Conservation (phyloP, 352 stramenopile genomes). For the Thalassiosira oceanica region DNA sequence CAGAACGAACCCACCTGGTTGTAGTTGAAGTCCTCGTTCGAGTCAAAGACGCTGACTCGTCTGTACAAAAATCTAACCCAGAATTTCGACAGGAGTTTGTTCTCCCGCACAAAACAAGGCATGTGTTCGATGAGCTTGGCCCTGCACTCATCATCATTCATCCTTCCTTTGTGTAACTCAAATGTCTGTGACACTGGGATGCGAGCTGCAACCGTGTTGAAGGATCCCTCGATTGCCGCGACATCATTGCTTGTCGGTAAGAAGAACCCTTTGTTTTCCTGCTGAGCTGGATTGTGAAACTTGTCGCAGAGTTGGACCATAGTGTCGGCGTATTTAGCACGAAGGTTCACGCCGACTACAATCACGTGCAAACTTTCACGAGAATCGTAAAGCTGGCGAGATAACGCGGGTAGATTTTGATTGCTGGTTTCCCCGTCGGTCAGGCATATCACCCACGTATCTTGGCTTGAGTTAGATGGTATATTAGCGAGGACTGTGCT, state of each 20-base stretch:
- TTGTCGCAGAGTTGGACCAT: slow-evolving; percentile 47
- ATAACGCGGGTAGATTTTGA: neutral
- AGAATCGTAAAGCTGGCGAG: slow-evolving; percentile 16
- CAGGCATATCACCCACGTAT: slow-evolving; percentile 51
- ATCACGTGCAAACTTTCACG: slow-evolving; percentile 40
- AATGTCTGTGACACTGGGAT: slow-evolving; percentile 58
- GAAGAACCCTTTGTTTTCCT: slow-evolving; percentile 41
- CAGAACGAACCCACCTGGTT: too few species aligned
- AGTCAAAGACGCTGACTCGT: slow-evolving; percentile 51
- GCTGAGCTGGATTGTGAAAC: slow-evolving; percentile 16
- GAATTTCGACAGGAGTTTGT: slow-evolving; percentile 42
- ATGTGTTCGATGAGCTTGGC: slow-evolving; percentile 38
- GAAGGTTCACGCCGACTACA: slow-evolving; percentile 47
- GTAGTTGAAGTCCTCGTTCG: slow-evolving; percentile 54
- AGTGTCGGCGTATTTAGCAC: slow-evolving; percentile 5
- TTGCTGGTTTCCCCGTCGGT: slow-evolving; percentile 53
- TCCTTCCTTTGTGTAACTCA: slow-evolving; percentile 50
- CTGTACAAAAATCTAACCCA: slow-evolving; percentile 54
- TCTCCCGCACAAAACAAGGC: slow-evolving; percentile 24
- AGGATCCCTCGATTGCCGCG: slow-evolving; percentile 32
- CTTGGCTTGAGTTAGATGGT: neutral
- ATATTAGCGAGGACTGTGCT: slow-evolving; percentile 16
- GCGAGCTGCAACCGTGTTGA: slow-evolving; percentile 18
- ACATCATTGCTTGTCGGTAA: slow-evolving; percentile 40
- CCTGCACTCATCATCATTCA: slow-evolving; percentile 40